These are phyloP conservation scores for Prunus mongolica DNA, from an alignment of 306 rosid genomes.

Conservation along the genomic window DNA sequence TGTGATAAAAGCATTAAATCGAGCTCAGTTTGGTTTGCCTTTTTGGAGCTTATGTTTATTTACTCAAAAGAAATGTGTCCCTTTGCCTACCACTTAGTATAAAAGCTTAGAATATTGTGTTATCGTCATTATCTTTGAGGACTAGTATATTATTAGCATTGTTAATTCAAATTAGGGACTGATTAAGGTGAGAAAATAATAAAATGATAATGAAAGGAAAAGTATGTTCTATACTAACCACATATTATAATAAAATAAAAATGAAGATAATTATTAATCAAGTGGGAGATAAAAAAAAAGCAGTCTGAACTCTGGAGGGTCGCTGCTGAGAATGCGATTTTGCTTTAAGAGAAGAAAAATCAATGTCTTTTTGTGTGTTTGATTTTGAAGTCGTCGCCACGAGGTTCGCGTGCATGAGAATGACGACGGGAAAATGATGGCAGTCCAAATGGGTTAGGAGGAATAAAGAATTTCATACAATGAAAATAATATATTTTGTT, in stretches of 20 bases:
- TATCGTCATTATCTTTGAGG: background rate
- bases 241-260: background rate
- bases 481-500: rapidly evolving
- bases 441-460: background rate
- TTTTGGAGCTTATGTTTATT: constrained; percentile 5
- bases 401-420: constrained; percentile 23
- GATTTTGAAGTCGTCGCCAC: background rate
- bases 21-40: constrained; percentile 25
- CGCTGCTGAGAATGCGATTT: background rate
- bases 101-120: background rate
- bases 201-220: no score
- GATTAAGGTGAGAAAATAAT: no score
- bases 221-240: no score
- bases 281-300: background rate
- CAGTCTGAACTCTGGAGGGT: background rate
- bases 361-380: background rate
- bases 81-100: background rate
- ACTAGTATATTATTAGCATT: background rate
- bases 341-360: background rate
- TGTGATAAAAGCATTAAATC: constrained; percentile 20
- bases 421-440: background rate
- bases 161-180: background rate
- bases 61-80: background rate
- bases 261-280: background rate
- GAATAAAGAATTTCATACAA: no score